Conservation (phyloP, 2,329 filamentous ascomycete species). For the Colletotrichum spaethianum region DNA sequence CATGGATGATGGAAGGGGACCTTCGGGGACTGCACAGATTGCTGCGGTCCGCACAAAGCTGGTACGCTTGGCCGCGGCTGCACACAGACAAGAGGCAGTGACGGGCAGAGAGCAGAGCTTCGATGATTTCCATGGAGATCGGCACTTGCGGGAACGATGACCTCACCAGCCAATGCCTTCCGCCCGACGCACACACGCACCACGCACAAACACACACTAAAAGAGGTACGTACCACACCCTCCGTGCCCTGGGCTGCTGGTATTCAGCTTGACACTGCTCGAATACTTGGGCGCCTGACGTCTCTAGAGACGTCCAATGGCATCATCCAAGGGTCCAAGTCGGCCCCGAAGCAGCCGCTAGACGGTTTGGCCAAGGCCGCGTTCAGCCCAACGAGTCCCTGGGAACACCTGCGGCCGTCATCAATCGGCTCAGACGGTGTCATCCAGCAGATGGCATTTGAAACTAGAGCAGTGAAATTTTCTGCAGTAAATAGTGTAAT, state of each 20-base stretch:
- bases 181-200: not conserved
- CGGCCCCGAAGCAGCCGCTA: slow-evolving; percentile 33
- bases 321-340: slow-evolving; percentile 40
- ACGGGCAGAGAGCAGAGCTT: slow-evolving; percentile 21
- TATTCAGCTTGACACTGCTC: slow-evolving; percentile 4
- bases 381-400: slow-evolving; percentile 33
- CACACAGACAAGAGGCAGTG: slow-evolving; percentile 10
- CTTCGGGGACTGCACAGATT: slow-evolving; percentile 1
- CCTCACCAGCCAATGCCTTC: slow-evolving; percentile 39
- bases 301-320: slow-evolving; percentile 27
- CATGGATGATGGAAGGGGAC: slow-evolving; percentile 23
- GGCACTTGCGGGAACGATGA: slow-evolving; percentile 43
- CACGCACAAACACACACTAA: not conserved
- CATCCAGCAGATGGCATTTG: slow-evolving; percentile 11
- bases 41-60: not conserved
- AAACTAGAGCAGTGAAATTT: not conserved
- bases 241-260: not conserved
- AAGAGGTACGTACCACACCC: slow-evolving; percentile 3
- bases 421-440: not conserved
- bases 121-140: slow-evolving; percentile 40
- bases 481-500: not conserved
- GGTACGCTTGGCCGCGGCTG: not conserved
- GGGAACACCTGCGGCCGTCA: slow-evolving; percentile 25
- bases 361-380: slow-evolving; percentile 25
- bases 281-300: slow-evolving; percentile 11